phyloP scores from a whole-genome alignment of 305 asterid genomes.

The Rubia tinctorum region DNA sequence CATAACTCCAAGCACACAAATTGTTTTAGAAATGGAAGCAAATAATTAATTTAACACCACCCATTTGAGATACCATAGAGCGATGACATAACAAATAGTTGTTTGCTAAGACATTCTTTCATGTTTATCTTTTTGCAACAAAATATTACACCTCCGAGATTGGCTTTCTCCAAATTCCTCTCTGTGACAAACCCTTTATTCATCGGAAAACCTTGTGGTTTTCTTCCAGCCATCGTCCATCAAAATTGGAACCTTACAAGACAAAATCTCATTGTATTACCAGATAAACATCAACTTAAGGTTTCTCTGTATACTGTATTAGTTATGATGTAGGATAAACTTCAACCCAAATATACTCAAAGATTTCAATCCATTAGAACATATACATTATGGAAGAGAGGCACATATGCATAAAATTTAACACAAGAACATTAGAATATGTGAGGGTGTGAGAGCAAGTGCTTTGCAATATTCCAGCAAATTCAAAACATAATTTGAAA shows the following conservation, averaged over 20 bases:
- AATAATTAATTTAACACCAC: background rate
- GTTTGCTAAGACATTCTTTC: conserved; percentile 55
- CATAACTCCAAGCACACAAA: too few relatives aligned
- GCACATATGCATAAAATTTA: too few relatives aligned
- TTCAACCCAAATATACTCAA: background rate
- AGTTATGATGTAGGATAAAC: background rate
- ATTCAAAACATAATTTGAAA: too few relatives aligned
- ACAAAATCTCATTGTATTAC: conserved; percentile 10
- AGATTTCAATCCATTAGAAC: background rate
- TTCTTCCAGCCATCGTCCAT: conserved; percentile 48
- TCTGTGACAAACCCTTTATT: conserved; percentile 10
- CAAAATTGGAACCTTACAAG: conserved; percentile 16
- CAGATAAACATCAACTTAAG: background rate
- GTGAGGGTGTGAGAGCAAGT: too few relatives aligned
- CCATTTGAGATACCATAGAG: too few relatives aligned
- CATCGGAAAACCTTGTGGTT: conserved; percentile 14
- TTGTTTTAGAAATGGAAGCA: too few relatives aligned
- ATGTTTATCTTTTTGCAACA: conserved; percentile 60
- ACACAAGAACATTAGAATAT: too few relatives aligned
- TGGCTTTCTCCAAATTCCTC: conserved; percentile 48
- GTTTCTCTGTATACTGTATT: background rate
- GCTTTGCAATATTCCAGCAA: too few relatives aligned
- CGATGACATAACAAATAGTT: conserved; percentile 54
- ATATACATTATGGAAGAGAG: background rate
- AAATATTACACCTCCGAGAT: conserved; percentile 82